Conservation (phyloP, 306 rosid genomes). For the Dryas alaskensis region DNA sequence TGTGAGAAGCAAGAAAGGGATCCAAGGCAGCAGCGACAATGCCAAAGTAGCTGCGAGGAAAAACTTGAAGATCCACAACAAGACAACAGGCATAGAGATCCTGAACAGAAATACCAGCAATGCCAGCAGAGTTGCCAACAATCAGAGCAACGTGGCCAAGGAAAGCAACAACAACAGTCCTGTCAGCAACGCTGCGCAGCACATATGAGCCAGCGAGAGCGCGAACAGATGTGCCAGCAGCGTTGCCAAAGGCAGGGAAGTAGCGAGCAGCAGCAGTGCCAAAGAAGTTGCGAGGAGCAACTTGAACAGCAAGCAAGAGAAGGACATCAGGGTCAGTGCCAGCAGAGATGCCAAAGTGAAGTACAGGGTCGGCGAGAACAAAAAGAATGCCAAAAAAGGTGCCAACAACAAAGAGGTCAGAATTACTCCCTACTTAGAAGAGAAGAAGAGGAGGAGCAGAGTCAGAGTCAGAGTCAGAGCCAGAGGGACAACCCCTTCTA, state of each 20-base stretch:
- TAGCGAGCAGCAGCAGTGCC: background rate
- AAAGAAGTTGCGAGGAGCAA: background rate
- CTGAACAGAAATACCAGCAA: background rate
- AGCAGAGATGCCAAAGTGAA: background rate
- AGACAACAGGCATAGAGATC: background rate
- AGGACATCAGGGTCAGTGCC: background rate
- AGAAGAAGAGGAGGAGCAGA: background rate
- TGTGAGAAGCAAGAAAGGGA: slow-evolving; percentile 7
- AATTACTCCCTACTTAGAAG: background rate
- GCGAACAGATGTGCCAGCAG: background rate
- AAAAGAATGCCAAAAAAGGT: slow-evolving; percentile 6
- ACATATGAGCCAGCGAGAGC: background rate
- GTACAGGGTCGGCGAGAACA: slow-evolving; percentile 16
- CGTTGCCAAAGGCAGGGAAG: background rate
- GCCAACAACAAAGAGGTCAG: background rate
- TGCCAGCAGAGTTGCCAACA: background rate
- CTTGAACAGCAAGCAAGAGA: background rate
- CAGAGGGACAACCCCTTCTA: slow-evolving; percentile 40
- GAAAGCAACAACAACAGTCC: too few species aligned
- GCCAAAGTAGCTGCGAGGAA: too few species aligned
- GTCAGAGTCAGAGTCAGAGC: background rate
- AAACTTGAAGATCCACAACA: too few species aligned
- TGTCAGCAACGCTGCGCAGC: background rate
- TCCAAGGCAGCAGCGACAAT: background rate
- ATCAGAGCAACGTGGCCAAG: background rate